Evolutionary conservation across 2,329 filamentous ascomycete species (phyloP).

Genomic region (Byssothecium circinans): DNA sequence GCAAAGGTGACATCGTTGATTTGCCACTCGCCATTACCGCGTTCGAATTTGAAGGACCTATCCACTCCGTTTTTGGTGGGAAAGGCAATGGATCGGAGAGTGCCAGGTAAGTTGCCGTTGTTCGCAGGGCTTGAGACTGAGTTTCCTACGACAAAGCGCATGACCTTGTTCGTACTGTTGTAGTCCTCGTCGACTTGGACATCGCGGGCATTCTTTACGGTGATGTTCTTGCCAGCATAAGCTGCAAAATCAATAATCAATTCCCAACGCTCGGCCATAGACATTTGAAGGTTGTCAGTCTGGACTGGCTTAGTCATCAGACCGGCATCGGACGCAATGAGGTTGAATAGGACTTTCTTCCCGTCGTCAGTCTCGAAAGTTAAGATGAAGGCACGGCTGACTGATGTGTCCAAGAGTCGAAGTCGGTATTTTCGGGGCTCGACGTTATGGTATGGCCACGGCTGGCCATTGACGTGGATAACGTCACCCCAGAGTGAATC

Average conservation of each 20-base stretch:
- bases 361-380: conserved; percentile 48
- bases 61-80: conserved; percentile 36
- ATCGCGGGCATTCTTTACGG: conserved; percentile 49
- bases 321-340: conserved; percentile 59
- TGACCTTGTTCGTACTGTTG: conserved; percentile 48
- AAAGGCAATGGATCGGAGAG: conserved; percentile 36
- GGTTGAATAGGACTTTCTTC: conserved; percentile 52
- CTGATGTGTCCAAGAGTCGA: conserved; percentile 53
- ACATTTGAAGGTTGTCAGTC: conserved; percentile 49
- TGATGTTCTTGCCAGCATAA: conserved; percentile 56
- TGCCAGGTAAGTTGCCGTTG: conserved; percentile 32
- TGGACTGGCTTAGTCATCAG: conserved; percentile 47
- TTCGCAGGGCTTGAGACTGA: conserved; percentile 19
- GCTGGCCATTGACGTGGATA: conserved; percentile 62
- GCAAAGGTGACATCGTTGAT: conserved; percentile 38
- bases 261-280: conserved; percentile 63
- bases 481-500: conserved; percentile 58
- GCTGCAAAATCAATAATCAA: conserved; percentile 60
- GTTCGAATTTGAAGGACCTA: conserved; percentile 38
- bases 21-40: conserved; percentile 32
- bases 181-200: conserved; percentile 56
- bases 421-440: conserved; percentile 64
- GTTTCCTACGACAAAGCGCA: conserved; percentile 51
- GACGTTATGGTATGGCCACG: conserved; percentile 62
- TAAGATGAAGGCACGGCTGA: conserved; percentile 51